Base-by-base conservation (phyloP, 208 protist genomes). In the Leishmania arabica region DNA sequence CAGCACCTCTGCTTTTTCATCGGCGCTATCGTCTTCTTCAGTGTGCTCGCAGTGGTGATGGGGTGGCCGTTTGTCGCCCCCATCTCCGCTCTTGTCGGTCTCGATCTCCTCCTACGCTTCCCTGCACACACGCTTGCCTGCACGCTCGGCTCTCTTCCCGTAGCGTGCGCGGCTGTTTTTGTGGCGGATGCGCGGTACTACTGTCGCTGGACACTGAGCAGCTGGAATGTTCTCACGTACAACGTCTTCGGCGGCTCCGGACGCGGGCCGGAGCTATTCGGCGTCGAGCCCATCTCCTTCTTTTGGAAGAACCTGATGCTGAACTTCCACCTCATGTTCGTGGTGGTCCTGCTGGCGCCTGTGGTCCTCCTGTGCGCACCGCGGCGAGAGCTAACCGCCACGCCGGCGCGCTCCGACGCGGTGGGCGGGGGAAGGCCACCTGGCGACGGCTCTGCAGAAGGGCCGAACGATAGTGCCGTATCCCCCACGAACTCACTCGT, bases 301-400 rank as follows among this genome's bases (percentile, higher is more conserved):
- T 99, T 99, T 85, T 82, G 97, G 34, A 91, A 94, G 77, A 99
- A 99, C 84, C 81, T 98, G 24, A 79, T 93, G 45, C 89, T 99
- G 19, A 99, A 99, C 85, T 98, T 98, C 79, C 98, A 99, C 84
- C n/a, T 99, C 2, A 79, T 90, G 27, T 98, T 99, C 76, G 42
- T 95, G 11, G 78, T 93, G 5, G 90, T 87, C 31, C 64, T 91
- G 15, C n/a, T 87, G 2, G 85, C 91, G 9, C 91, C 91, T 1
- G 2, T 84, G 37, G 85, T 88, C 1, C 74, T 95, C 64, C 53
- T 93, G 54, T 75, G 78, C 27, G 76, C 70, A 9, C 80, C 77
- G 8, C 66, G 75, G 47, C 51, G 75, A 6, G n/a, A 11, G 5
- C 19, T 19, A 51, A 3, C 15, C 9, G 42, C 2, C 7, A 74